Evolutionary conservation across 2,329 filamentous ascomycete species (phyloP), one percentile per base, ranked within the genome.

Genomic region (Akanthomyces muscarius): DNA sequence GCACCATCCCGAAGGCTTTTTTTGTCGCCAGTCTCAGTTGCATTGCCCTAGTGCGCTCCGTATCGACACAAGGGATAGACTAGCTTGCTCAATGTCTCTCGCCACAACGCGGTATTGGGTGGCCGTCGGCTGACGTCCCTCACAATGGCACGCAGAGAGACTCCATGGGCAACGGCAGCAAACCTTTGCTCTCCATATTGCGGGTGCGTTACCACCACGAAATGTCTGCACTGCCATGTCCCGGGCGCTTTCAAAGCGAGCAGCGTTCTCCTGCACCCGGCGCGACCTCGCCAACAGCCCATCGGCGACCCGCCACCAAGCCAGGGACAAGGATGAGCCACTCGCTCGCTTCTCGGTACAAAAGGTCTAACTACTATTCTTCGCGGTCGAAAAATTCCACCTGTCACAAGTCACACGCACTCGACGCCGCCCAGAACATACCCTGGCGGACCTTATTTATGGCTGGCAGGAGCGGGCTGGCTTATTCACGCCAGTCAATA

Each of bases 341-440:
- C 18, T 47, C 44, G 56, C 57, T 52, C 56, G 56, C 57, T 52
- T 52, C 48, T 52, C 57, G 38, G 16, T 33, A 36, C 25, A 44
- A 52, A 13, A 50, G 8, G 21, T 47, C 18, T n/a, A 21, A 21
- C 21, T 21, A 18, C 7, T 23, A 28, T 25, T 16, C n/a, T 21
- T 36, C 21, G 23, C 41, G 41, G 25, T 45, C 16, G 36, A 36
- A 33, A 54, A 61, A 28, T 61, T 21, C 58, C 50, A 53, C 58
- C 50, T 38, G 58, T 61, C 50, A 61, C 50, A 54, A 25, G 50
- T 61, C 50, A 61, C 50, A 47, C 38, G 58, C 58, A 18, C 41
- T 47, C n/a, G 21, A 47, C 21, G 30, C 38, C 23, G 47, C 57
- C 47, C 57, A 44, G 7, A 18, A 47, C 28, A 50, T 41, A 38